These are phyloP conservation scores for Deakozyma indianensis DNA, from an alignment of 805 yeast species.

Conservation along the genomic window DNA sequence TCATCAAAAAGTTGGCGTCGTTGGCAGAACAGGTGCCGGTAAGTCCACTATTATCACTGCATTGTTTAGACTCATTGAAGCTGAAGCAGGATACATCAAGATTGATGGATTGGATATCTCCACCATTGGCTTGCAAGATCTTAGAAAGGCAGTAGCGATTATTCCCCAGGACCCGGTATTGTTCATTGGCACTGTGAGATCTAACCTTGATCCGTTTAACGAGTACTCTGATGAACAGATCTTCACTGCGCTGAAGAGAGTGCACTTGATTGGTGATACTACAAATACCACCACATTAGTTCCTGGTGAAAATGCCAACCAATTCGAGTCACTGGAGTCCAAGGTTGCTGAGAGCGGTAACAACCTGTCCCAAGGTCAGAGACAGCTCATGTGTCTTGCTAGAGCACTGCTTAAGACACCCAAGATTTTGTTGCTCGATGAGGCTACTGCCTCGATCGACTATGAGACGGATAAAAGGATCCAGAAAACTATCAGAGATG, in stretches of 20 bases:
- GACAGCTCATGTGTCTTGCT: slow-evolving; percentile 73
- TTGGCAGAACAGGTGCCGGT: slow-evolving; percentile 98
- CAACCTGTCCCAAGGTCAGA: slow-evolving; percentile 78
- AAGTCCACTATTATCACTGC: slow-evolving; percentile 95
- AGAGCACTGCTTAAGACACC: slow-evolving; percentile 65
- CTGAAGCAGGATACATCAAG: slow-evolving; percentile 38
- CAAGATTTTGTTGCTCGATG: slow-evolving; percentile 63
- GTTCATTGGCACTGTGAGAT: slow-evolving; percentile 56
- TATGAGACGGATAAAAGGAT: slow-evolving; percentile 74
- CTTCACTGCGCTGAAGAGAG: slow-evolving; percentile 44
- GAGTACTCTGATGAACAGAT: slow-evolving; percentile 41
- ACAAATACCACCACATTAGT: too few species aligned
- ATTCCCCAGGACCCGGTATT: slow-evolving; percentile 77
- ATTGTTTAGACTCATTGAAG: slow-evolving; percentile 50
- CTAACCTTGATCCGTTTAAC: slow-evolving; percentile 58
- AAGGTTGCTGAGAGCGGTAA: slow-evolving; percentile 63
- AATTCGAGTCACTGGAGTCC: slow-evolving; percentile 43
- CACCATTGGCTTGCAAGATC: slow-evolving; percentile 44
- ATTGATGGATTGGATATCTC: slow-evolving; percentile 58
- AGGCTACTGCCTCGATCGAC: slow-evolving; percentile 63
- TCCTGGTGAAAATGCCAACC: slow-evolving; percentile 49
- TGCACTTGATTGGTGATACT: slow-evolving; percentile 38
- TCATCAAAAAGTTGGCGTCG: slow-evolving; percentile 77
- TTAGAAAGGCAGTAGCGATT: slow-evolving; percentile 50
- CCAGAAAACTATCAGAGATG: slow-evolving; percentile 60